phyloP scores from a whole-genome alignment of 2,329 filamentous ascomycete species.

The Ophiocordyceps polyrhachis-furcata region DNA sequence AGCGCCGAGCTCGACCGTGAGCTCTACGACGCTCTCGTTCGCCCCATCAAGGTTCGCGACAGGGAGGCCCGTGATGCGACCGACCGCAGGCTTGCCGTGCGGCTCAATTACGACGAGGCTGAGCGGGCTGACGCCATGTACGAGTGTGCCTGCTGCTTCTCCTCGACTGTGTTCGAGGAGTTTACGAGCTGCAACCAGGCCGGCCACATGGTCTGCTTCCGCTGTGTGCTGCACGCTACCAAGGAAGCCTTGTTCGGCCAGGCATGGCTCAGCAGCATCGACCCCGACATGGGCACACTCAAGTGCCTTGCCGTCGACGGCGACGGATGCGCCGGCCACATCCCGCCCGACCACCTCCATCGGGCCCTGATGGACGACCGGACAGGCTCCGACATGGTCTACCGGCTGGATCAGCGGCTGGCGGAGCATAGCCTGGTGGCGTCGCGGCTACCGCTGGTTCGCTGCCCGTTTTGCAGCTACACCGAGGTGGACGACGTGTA shows the following conservation, averaged over 20 bases:
- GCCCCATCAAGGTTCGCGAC: conserved; percentile 29
- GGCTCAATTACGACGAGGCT: conserved; percentile 39
- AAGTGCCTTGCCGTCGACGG: conserved; percentile 63
- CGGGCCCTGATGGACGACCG: conserved; percentile 53
- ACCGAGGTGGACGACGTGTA: conserved; percentile 72
- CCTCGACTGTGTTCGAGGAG: conserved; percentile 51
- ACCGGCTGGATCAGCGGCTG: conserved; percentile 61
- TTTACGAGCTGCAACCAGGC: conserved; percentile 50
- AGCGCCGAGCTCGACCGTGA: conserved; percentile 45
- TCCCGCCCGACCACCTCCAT: conserved; percentile 50
- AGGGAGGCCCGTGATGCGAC: conserved; percentile 25
- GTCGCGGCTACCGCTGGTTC: conserved; percentile 55
- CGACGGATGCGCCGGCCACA: conserved; percentile 52
- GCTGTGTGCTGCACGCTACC: conserved; percentile 64
- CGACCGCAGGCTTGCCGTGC: conserved; percentile 32
- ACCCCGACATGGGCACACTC: conserved; percentile 53
- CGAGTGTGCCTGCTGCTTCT: conserved; percentile 68
- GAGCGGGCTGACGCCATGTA: conserved; percentile 35
- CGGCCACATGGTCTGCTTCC: conserved; percentile 60
- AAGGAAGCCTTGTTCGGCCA: conserved; percentile 87
- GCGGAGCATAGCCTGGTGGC: conserved; percentile 58
- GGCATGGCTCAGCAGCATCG: conserved; percentile 68
- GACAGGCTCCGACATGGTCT: conserved; percentile 51
- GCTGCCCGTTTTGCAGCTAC: conserved; percentile 83
- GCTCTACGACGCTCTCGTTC: conserved; percentile 37